Conservation (phyloP, 495 filamentous ascomycete genomes). For the Hypoxylon rickii region DNA sequence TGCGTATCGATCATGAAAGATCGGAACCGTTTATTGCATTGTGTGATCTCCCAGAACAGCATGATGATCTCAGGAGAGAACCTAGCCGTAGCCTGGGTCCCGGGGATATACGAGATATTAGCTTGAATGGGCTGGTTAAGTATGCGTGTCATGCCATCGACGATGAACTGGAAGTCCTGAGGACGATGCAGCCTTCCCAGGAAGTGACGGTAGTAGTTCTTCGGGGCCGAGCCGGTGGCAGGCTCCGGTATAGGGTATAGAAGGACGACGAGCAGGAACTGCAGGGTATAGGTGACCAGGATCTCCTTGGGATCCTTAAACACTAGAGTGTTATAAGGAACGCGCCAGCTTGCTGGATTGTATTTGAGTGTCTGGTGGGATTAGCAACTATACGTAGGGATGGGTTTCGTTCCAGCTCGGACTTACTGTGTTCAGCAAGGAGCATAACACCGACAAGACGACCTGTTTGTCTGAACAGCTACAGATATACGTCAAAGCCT, state of each 20-base stretch:
- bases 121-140: constrained; percentile 91
- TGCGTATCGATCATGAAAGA: constrained; percentile 98
- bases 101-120: constrained; percentile 85
- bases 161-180: constrained; percentile 96
- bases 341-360: constrained; percentile 91
- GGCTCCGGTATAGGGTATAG: constrained; percentile 90
- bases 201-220: constrained; percentile 93
- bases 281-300: constrained; percentile 87
- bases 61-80: constrained; percentile 97
- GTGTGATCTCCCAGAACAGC: constrained; percentile 95
- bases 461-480: constrained; percentile 89
- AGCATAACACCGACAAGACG: constrained; percentile 87
- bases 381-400: constrained; percentile 25
- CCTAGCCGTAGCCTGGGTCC: constrained; percentile 76
- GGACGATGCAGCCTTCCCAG: constrained; percentile 88
- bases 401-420: not conserved
- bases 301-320: constrained; percentile 93
- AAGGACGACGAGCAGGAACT: constrained; percentile 84
- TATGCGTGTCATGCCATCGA: constrained; percentile 93
- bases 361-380: constrained; percentile 82
- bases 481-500: constrained; percentile 84
- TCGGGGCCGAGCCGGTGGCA: constrained; percentile 59
- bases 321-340: constrained; percentile 92
- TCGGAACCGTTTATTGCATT: constrained; percentile 97
- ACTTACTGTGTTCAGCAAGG: constrained; percentile 91